Evolutionary conservation across 2,329 filamentous ascomycete species (phyloP), one percentile per base, ranked within the genome.

Genomic region (Celoporthe dispersa): DNA sequence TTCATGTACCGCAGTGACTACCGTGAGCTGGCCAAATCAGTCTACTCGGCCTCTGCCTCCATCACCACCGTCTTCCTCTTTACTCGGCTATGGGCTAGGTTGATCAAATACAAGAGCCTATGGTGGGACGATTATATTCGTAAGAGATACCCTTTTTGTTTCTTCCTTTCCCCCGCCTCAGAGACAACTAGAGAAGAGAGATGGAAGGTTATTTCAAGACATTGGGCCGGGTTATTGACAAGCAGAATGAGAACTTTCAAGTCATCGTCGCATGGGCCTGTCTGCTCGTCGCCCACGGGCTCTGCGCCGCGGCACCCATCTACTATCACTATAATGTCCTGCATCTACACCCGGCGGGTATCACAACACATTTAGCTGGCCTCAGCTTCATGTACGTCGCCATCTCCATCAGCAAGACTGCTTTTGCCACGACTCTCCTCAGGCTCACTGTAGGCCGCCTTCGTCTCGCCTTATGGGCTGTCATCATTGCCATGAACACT

Each of bases 111-210:
- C 62, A 68, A 66, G 9, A 66, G 62, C 3, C 37, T 70, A 8
- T 70, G 66, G 69, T 62, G 66, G 66, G 69, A 70, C 16, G 69
- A 70, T 16, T 68, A 70, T 31, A 68, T 70, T 5, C 16, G 66
- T 70, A 60, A 39, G 69, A 51, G 16, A 35, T 1, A n/a, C n/a
- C n/a, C n/a, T 11, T 22, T 25, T 12, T 11, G 37, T 39, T 39
- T 39, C 8, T 41, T 25, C 22, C 33, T 7, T 5, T 5, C 12
- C n/a, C 22, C 28, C 33, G 25, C 3, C 5, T 3, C 11, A 22
- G 53, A 57, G 51, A 16, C 48, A 51, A 19, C 2, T 5, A 1
- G 44, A 48, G 44, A 48, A 22, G n/a, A n/a, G n/a, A n/a, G 6
- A n/a, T 51, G 44, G 9, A 11, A 53, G 8, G 12, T 9, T 25